Base-by-base conservation (phyloP, 2,329 filamentous ascomycete genomes). In the Sphaerulina vaccinii region DNA sequence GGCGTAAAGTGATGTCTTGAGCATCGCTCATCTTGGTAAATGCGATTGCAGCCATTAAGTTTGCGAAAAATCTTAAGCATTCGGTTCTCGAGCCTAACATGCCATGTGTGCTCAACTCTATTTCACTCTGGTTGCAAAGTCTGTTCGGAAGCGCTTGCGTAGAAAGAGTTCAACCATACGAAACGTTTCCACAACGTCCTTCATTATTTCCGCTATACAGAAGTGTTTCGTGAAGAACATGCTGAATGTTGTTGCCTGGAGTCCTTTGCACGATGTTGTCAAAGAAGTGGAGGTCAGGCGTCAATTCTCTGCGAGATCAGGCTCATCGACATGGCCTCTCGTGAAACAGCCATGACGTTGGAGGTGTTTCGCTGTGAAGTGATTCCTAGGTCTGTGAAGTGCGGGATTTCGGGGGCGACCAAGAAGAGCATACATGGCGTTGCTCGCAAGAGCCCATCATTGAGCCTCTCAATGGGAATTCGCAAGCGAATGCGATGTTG, bases 41-140 rank as follows among this genome's bases (percentile, higher is more conserved):
- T 48, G 45, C 45, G 35, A 48, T 39, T 21, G 35, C 39, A 21
- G 45, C 45, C n/a, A 39, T 48, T 48, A 36, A 48, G 45, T 48
- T 40, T 22, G 21, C 3, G 18, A 32, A 32, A 2, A 32, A 13
- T 13, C 11, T 15, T 18, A 37, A 47, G 27, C 42, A 45, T 16
- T 45, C 42, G 42, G 27, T 45, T 35, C 16, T 45, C 3, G 42
- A 45, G 42, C 42, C 42, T 45, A 45, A n/a, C 35, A 24, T 35
- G 43, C 33, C 22, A 22, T 38, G 22, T 39, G 21, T 24, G 10
- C 19, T 32, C 45, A 39, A 48, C 45, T 48, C 4, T 48, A 45
- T 19, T 42, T 21, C 9, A 13, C 9, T 24, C 23, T 32, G 9
- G 40, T n/a, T 27, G 43, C n/a, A 46, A 46, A 46, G 43, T 37